Evolutionary conservation across 75 land plant genomes (phyloP).

Genomic region (Picea sitchensis): DNA sequence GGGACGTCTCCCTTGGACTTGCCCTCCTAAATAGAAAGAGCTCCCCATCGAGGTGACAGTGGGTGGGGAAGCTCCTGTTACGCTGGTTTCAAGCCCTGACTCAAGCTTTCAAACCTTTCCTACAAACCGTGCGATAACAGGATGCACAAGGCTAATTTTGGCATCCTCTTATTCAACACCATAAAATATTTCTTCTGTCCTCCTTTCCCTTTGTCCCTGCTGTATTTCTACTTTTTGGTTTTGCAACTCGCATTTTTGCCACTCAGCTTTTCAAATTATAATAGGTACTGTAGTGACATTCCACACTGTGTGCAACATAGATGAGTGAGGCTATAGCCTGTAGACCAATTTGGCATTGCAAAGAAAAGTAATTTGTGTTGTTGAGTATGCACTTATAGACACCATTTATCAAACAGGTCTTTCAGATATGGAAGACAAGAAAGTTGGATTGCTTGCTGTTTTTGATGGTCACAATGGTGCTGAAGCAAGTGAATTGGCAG

Average conservation of each 20-base stretch:
- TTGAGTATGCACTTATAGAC: background rate
- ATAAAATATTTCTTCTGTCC: too few relatives aligned
- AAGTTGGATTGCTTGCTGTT: conserved; percentile 72
- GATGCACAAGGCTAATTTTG: too few relatives aligned
- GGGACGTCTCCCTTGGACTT: too few relatives aligned
- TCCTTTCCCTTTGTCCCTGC: too few relatives aligned
- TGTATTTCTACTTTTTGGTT: too few relatives aligned
- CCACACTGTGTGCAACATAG: background rate
- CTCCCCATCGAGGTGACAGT: too few relatives aligned
- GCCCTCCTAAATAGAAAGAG: too few relatives aligned
- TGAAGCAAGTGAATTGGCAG: conserved; percentile 95
- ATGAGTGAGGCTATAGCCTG: background rate
- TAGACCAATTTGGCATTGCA: background rate
- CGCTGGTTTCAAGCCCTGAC: too few relatives aligned
- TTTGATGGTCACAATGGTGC: conserved; percentile 98
- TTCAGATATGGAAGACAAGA: conserved; percentile 31
- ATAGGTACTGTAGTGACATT: background rate
- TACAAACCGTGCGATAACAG: too few relatives aligned
- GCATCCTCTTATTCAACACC: too few relatives aligned
- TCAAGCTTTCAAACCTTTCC: too few relatives aligned
- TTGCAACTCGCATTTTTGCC: background rate
- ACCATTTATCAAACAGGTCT: conserved; percentile 23
- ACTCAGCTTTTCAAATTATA: background rate
- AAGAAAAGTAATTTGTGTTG: background rate
- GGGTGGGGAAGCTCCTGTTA: too few relatives aligned